Evolutionary conservation across 208 protist genomes (phyloP), one percentile per base, ranked within the genome.

Genomic region (Herpetomonas samuelpessoai): DNA sequence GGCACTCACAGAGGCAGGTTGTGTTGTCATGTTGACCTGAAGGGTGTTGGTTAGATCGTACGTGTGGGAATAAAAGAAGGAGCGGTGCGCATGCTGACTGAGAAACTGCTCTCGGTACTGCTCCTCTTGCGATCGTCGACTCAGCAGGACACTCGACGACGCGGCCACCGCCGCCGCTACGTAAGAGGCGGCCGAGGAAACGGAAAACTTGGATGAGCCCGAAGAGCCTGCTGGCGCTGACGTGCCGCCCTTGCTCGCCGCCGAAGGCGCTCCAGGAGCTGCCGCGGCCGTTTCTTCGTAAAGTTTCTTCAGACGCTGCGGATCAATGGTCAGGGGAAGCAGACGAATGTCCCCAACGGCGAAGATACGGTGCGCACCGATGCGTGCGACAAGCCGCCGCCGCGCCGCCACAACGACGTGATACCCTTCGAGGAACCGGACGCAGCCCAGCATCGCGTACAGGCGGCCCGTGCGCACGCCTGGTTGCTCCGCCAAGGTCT

Each of bases 41-140:
- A 99, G 72, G 10, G 94, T 93, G 66, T 96, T 83, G 1, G 95
- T 97, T 0, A 99, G 63, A 68, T 99, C 96, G 68, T 98, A 98
- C 0, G 89, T 97, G 80, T 97, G 93, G 26, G 85, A 91, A 68
- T 97, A 99, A 74, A 95, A 98, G 57, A 98, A 98, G 49, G 97
- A 64, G 9, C 76, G 86, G 18, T 78, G 66, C 35, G 73, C 72
- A 14, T 91, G 65, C 27, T 89, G 61, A 18, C 61, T 62, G 9
- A 82, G 57, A 48, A 98, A 96, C 53, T 91, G 68, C 57, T 68
- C 63, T 9, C 75, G 79, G 60, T 97, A 97, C 16, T 75, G 55
- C 22, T 77, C 71, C 70, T 93, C 86, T 35, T 69, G 54, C 4
- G 25, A 51, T 30, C 59, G 58, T 4, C 46, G 50, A 0, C 35